phyloP scores from a whole-genome alignment of 306 rosid species.

The Malus sylvestris region DNA sequence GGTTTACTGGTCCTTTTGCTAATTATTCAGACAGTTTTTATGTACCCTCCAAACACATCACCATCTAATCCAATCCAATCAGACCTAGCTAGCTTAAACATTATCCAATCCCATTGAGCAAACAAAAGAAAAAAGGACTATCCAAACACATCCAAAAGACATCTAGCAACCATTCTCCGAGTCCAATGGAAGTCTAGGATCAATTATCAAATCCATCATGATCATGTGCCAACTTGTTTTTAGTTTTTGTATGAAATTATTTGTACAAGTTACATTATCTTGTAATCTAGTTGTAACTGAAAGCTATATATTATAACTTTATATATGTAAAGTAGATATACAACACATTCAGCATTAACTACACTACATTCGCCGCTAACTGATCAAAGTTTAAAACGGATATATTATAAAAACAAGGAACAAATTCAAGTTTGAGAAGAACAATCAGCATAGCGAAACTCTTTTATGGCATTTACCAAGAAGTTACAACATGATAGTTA shows the following conservation, averaged over 20 bases:
- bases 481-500: background rate
- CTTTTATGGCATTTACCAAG: background rate
- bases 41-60: slow-evolving; percentile 10
- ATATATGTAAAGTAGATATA: too few relatives aligned
- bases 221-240: background rate
- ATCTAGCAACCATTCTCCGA: background rate
- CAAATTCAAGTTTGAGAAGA: background rate
- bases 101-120: background rate
- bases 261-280: background rate
- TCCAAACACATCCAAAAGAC: background rate
- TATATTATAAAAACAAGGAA: too few relatives aligned
- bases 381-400: too few relatives aligned
- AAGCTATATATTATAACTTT: too few relatives aligned
- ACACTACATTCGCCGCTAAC: too few relatives aligned
- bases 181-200: background rate
- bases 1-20: background rate
- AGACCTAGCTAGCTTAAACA: background rate
- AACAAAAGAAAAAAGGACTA: background rate
- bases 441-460: background rate
- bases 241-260: background rate
- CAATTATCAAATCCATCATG: background rate
- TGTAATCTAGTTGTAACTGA: too few relatives aligned
- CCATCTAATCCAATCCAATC: slow-evolving; percentile 4
- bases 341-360: too few relatives aligned
- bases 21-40: background rate